phyloP scores from a whole-genome alignment of 176 grass and related monocot species.

The Rhynchospora tenuis region DNA sequence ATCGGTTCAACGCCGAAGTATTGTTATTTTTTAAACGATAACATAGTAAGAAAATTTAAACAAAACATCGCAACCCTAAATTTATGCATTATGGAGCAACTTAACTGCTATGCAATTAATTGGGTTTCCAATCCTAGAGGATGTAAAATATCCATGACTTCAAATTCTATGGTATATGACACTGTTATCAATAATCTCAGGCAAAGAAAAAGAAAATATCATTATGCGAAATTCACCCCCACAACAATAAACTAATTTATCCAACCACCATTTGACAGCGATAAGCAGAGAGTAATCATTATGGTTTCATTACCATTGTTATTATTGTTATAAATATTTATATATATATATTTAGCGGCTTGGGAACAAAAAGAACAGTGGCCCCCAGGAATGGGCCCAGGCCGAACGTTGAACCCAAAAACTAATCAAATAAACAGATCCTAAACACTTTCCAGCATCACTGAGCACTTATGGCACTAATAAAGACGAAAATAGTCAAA shows the following conservation, averaged over 20 bases:
- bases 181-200: not conserved
- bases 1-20: too few species aligned
- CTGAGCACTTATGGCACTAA: not conserved
- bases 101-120: not conserved
- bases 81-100: not conserved
- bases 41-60: too few species aligned
- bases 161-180: not conserved
- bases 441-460: constrained; percentile 7
- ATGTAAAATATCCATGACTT: not conserved
- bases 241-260: not conserved
- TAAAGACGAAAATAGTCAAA: constrained; percentile 3
- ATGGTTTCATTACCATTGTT: constrained; percentile 7
- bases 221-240: too few species aligned
- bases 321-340: not conserved
- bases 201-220: not conserved
- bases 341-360: constrained; percentile 22
- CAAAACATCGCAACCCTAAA: too few species aligned
- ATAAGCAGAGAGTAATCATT: not conserved
- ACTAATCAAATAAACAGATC: constrained; percentile 19
- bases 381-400: not conserved
- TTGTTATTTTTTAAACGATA: too few species aligned
- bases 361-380: constrained; percentile 17
- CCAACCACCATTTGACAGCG: not conserved
- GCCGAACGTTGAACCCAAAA: not conserved
- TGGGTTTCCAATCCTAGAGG: not conserved